These are phyloP conservation scores for Acanthamoeba royreba DNA, from an alignment of 208 protist genomes.

Conservation along the genomic window DNA sequence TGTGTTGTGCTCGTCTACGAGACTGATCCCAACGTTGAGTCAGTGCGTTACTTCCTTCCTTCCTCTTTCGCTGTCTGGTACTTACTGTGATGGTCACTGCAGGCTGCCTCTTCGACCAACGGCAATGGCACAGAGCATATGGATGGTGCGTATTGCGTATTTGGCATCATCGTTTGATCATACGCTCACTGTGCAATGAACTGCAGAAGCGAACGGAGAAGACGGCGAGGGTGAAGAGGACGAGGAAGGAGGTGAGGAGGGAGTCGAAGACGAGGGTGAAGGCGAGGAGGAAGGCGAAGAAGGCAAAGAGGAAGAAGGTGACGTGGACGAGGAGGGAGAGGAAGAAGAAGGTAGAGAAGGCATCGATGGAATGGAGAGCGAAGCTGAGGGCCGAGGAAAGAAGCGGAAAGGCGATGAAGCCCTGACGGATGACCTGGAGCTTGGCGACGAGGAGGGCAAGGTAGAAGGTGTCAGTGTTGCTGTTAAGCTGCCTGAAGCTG, in stretches of 20 bases:
- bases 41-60: background rate
- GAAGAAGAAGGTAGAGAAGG: background rate
- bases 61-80: background rate
- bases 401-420: background rate
- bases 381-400: background rate
- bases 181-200: background rate
- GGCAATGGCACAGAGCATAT: background rate
- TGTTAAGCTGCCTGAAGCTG: background rate
- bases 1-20: slow-evolving; percentile 32
- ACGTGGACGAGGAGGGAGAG: background rate
- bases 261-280: background rate
- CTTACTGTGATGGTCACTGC: background rate
- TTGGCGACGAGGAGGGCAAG: background rate
- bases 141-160: background rate
- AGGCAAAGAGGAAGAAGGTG: too few species aligned
- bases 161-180: background rate
- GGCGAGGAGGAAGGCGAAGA: too few species aligned
- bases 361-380: background rate
- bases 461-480: background rate
- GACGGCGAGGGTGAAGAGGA: background rate
- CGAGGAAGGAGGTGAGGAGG: background rate
- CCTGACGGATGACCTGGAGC: background rate
- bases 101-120: too few species aligned
- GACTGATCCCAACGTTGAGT: background rate
- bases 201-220: background rate